Percentiles rank a stretch among this genome's conserved stretches.
Evolutionary conservation across 176 grass and related monocot genomes (phyloP).

Genomic region (Oropetium thomaeum): DNA sequence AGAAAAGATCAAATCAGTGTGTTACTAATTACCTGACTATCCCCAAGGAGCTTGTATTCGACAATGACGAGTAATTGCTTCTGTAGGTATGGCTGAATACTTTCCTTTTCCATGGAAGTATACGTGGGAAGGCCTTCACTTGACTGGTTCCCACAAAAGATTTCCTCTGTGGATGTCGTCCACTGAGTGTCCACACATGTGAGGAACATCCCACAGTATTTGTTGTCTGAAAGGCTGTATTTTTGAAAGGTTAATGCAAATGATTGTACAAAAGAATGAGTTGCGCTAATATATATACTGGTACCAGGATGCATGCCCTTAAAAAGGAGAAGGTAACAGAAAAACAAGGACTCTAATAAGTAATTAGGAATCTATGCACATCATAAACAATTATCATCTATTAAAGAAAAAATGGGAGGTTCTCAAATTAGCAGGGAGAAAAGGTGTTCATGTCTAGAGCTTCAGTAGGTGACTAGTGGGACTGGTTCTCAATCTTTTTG

Average conservation of each 20-base stretch:
- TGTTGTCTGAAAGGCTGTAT: constrained; percentile 59
- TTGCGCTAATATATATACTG: constrained; percentile 15
- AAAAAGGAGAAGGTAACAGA: background rate
- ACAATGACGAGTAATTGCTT: constrained; percentile 35
- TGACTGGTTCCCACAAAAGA: constrained; percentile 30
- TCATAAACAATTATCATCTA: constrained; percentile 3
- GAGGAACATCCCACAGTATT: constrained; percentile 52
- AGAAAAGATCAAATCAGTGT: background rate
- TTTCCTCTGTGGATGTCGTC: constrained; percentile 57
- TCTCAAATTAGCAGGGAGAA: constrained; percentile 5
- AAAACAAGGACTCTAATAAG: constrained; percentile 10
- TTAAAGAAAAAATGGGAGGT: constrained; percentile 27
- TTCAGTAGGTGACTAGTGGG: background rate
- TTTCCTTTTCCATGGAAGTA: constrained; percentile 97
- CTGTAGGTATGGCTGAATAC: constrained; percentile 54
- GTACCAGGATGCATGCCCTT: constrained; percentile 12
- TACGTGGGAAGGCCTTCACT: constrained; percentile 57
- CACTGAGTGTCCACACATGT: constrained; percentile 80
- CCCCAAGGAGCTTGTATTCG: constrained; percentile 44
- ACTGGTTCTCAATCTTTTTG: background rate
- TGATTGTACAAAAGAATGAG: constrained; percentile 13
- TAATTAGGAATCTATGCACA: constrained; percentile 26
- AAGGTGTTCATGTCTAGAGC: background rate
- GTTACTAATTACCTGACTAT: constrained; percentile 62
- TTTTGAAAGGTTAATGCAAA: constrained; percentile 24